Base-by-base conservation (phyloP, 2,329 filamentous ascomycete species). In the Trichoderma pleuroti region DNA sequence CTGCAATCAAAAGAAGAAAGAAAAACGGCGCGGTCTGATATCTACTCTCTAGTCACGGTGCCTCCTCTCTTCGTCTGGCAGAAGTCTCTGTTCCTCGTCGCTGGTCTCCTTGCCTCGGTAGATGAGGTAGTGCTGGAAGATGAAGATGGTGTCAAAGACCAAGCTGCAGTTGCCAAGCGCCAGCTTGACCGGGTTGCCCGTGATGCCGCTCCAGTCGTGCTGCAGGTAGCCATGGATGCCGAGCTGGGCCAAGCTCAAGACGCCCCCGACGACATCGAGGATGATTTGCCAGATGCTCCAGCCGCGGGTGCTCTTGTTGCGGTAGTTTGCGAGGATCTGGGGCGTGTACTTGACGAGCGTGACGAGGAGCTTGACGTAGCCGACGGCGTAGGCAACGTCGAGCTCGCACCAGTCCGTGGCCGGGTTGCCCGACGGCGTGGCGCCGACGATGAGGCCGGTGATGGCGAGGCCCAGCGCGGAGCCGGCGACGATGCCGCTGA, bases 291-390 rank as follows among this genome's bases (percentile, higher is more conserved):
- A 84, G 74, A 98, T 98, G 76, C 89, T 92, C 94, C 95, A 98
- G 46, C 96, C 96, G 24, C 87, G 82, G 1, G 96, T 98, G 70
- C 93, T 97, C 78, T 91, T 88, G 76, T 95, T 93, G 76, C 90
- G 89, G 79, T 91, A 94, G 83, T 98, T 98, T 75, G 91, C 86
- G 76, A 92, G 85, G 46, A 92, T 89, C 84, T 97, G 94, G 6
- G 96, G 96, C 60, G 93, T 90, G 81, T 98, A 98, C 83, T 99
- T 99, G 81, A 97, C 87, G 30, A 98, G 83, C 0, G 95, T 97
- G 74, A 97, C 88, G 68, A 94, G 81, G 39, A 99, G 85, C 82
- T 99, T 99, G 78, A 97, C 91, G 78, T 97, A 97, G 54, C 93
- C 93, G 36, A 97, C 83, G 14, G 91, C 87, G 77, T 90, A 90